Evolutionary conservation across 1,284 basidiomycete species (phyloP), one percentile per base, ranked within the genome.

Genomic region (Takashimella koratensis): DNA sequence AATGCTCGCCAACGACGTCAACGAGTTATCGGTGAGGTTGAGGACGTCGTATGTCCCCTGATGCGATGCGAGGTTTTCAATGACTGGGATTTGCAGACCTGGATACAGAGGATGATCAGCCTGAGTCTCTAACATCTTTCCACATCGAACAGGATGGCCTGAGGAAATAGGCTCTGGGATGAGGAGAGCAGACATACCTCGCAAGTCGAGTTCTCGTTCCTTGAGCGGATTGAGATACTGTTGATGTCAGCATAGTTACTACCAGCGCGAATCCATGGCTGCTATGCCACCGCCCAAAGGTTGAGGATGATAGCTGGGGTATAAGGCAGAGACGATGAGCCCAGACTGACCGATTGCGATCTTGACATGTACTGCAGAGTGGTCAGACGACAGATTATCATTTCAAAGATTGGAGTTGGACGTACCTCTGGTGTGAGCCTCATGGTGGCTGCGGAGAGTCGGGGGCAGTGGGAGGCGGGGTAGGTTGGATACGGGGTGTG

Each of bases 51-150:
- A 80, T 79, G 74, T 78, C 84, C 93, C 83, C 82, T 90, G 76
- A 90, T 96, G 69, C 8, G 97, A 92, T 80, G 94, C 96, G 65
- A 99, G 82, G 81, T 99, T 98, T 85, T 99, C 96, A 72, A 99
- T 98, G 49, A 90, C 86, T 44, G 94, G 92, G 69, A 98, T 97
- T 83, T 94, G 95, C 77, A 91, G 89, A 56, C 93, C 92, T 95
- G 74, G 64, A 19, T 24, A 47, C n/a, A 47, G 42, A 36, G 51
- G 19, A 12, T n/a, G n/a, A n/a, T n/a, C n/a, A n/a, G n/a, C n/a
- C n/a, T n/a, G n/a, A n/a, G n/a, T n/a, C n/a, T n/a, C n/a, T n/a
- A n/a, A n/a, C n/a, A n/a, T n/a, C n/a, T n/a, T n/a, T n/a, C n/a
- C n/a, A n/a, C n/a, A n/a, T n/a, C n/a, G n/a, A n/a, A n/a, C n/a